Evolutionary conservation across 1,284 basidiomycete species (phyloP).

Genomic region (Irpex rosettiformis): DNA sequence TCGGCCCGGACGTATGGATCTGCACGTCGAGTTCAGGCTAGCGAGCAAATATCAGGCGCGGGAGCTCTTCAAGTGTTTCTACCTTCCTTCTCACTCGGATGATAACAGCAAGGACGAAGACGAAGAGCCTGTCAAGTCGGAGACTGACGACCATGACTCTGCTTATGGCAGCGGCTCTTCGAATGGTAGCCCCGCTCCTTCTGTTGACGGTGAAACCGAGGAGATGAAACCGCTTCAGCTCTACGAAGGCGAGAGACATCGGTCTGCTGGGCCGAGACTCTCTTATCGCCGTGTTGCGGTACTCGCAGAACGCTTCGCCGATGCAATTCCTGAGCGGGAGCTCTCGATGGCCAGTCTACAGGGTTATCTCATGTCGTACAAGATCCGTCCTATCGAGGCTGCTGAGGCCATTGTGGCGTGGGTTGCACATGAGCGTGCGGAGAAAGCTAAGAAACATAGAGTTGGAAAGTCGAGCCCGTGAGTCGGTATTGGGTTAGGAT

Average conservation of each 20-base stretch:
- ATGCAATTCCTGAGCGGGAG: slow-evolving; percentile 56
- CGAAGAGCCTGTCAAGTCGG: neutral
- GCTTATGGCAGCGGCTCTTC: slow-evolving; percentile 14
- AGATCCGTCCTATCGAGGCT: slow-evolving; percentile 56
- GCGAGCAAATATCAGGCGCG: slow-evolving; percentile 64
- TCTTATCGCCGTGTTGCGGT: slow-evolving; percentile 30
- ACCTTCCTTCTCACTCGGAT: slow-evolving; percentile 37
- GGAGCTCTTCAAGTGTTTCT: slow-evolving; percentile 66
- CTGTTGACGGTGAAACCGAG: slow-evolving; percentile 10
- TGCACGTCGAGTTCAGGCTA: slow-evolving; percentile 71
- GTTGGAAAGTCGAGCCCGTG: neutral
- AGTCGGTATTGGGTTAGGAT: neutral
- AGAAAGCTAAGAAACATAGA: slow-evolving; percentile 17
- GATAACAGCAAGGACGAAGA: slow-evolving; percentile 7
- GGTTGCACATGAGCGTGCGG: slow-evolving; percentile 24
- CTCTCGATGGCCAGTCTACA: slow-evolving; percentile 75
- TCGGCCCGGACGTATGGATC: slow-evolving; percentile 77
- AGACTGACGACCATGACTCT: slow-evolving; percentile 15
- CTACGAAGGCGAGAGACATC: slow-evolving; percentile 32
- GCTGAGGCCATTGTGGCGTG: slow-evolving; percentile 32
- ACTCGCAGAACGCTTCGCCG: slow-evolving; percentile 58
- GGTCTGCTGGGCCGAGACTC: slow-evolving; percentile 30
- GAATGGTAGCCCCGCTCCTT: neutral
- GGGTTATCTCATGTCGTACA: slow-evolving; percentile 72
- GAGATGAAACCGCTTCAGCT: slow-evolving; percentile 3